Evolutionary conservation across 2,329 filamentous ascomycete species (phyloP).

Genomic region (Dactylonectria macrodidyma): DNA sequence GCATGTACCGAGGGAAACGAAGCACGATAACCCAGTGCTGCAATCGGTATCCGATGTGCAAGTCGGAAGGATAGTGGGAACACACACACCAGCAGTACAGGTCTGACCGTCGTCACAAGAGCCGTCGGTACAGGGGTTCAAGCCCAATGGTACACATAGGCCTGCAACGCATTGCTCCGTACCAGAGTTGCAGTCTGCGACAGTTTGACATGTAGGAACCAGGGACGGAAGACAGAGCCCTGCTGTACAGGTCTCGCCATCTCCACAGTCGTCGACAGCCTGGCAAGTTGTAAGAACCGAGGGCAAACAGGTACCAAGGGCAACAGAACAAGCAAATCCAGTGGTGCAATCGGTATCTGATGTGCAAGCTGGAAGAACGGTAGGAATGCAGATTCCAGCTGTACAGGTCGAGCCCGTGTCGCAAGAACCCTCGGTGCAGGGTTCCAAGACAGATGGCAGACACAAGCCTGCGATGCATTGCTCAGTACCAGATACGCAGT

Average conservation of each 20-base stretch:
- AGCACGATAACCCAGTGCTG: background rate
- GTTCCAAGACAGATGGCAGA: background rate
- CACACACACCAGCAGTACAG: background rate
- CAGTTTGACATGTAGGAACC: background rate
- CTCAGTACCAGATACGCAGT: slow-evolving; percentile 1
- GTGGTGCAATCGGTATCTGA: background rate
- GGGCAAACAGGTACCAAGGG: background rate
- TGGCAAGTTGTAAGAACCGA: background rate
- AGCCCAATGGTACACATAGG: slow-evolving; percentile 11
- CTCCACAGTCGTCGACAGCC: background rate
- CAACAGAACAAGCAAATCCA: background rate
- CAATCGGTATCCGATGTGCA: background rate
- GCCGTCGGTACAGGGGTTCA: slow-evolving; percentile 1
- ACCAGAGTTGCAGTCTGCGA: slow-evolving; percentile 5
- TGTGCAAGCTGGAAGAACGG: background rate
- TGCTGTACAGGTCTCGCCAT: slow-evolving; percentile 5
- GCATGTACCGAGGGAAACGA: background rate
- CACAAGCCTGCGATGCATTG: slow-evolving; percentile 5
- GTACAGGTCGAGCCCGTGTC: background rate
- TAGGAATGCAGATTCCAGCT: background rate
- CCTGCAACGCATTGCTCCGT: slow-evolving; percentile 22
- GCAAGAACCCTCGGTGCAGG: background rate
- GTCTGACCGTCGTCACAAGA: background rate
- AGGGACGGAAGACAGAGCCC: slow-evolving; percentile 10
- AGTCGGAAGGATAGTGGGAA: background rate